These are phyloP conservation scores for Carex kokanica DNA, from an alignment of 176 grass and related monocot species.

Conservation along the genomic window DNA sequence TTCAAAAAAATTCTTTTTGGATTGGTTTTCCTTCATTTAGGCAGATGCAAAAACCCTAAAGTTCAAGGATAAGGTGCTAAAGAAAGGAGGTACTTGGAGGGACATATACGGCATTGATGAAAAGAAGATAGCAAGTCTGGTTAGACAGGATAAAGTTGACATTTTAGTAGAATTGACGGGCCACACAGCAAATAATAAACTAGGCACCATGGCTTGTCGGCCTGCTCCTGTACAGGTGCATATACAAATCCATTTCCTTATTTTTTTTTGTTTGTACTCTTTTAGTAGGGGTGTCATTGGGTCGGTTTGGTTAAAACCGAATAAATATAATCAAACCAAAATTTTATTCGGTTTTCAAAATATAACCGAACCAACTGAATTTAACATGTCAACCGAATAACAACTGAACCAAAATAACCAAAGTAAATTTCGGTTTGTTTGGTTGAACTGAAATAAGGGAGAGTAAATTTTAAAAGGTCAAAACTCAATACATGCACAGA, in stretches of 20 bases:
- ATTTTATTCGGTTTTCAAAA: too few relatives aligned
- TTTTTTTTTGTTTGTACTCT: constrained; percentile 26
- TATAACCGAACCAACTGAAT: too few relatives aligned
- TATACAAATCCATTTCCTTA: constrained; percentile 4
- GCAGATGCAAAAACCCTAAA: constrained; percentile 95
- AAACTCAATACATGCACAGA: too few relatives aligned
- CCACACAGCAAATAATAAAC: constrained; percentile 95
- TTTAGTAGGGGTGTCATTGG: not conserved
- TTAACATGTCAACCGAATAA: too few relatives aligned
- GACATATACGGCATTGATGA: constrained; percentile 96
- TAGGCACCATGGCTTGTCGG: constrained; percentile 90
- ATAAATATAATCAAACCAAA: too few relatives aligned
- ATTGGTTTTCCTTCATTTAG: constrained; percentile 43
- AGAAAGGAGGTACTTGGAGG: constrained; percentile 93
- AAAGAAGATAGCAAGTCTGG: constrained; percentile 78
- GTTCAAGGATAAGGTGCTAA: constrained; percentile 93
- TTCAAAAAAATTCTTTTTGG: constrained; percentile 17
- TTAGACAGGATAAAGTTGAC: constrained; percentile 95
- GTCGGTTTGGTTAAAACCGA: too few relatives aligned
- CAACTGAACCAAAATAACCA: too few relatives aligned
- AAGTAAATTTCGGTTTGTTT: too few relatives aligned
- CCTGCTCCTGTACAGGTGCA: constrained; percentile 92
- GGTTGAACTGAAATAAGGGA: too few relatives aligned
- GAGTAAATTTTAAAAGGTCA: too few relatives aligned
- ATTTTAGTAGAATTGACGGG: constrained; percentile 99